Evolutionary conservation across 2,329 filamentous ascomycete genomes (phyloP).

Genomic region (Corinectria fuckeliana): DNA sequence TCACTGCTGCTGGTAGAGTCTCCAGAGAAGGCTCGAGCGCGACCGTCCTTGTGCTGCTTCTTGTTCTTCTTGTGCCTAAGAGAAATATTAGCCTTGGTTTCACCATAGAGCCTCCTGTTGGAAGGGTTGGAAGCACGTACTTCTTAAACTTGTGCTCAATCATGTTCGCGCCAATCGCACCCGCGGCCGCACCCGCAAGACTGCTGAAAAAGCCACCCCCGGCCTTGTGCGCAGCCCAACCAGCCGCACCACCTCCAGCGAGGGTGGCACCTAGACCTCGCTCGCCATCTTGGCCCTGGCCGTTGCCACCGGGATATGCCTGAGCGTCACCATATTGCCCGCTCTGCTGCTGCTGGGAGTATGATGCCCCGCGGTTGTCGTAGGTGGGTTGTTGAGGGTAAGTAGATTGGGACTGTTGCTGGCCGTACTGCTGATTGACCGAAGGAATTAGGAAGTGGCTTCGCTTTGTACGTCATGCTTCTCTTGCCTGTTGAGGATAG

Average conservation of each 20-base stretch:
- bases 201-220: conserved; percentile 58
- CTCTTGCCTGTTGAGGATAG: conserved; percentile 12
- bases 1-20: conserved; percentile 37
- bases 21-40: conserved; percentile 23
- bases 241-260: conserved; percentile 55
- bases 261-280: conserved; percentile 59
- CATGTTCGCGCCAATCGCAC: conserved; percentile 57
- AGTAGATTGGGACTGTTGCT: conserved; percentile 24
- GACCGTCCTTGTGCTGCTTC: conserved; percentile 31
- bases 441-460: neutral
- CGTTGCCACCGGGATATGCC: conserved; percentile 16
- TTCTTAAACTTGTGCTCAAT: conserved; percentile 49
- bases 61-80: conserved; percentile 34
- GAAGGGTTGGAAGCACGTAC: conserved; percentile 11
- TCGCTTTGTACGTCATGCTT: neutral
- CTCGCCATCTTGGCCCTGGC: conserved; percentile 42
- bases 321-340: conserved; percentile 24
- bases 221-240: conserved; percentile 56
- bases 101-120: neutral
- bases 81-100: neutral
- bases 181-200: conserved; percentile 54
- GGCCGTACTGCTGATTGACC: neutral
- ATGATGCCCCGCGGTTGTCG: conserved; percentile 19
- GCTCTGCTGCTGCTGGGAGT: conserved; percentile 26
- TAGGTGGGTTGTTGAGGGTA: conserved; percentile 29